A percentile compares a stretch with the other conserved stretches of the same genome.
Evolutionary conservation across 1,284 basidiomycete species (phyloP).

Genomic region (Trichosporon sp.): DNA sequence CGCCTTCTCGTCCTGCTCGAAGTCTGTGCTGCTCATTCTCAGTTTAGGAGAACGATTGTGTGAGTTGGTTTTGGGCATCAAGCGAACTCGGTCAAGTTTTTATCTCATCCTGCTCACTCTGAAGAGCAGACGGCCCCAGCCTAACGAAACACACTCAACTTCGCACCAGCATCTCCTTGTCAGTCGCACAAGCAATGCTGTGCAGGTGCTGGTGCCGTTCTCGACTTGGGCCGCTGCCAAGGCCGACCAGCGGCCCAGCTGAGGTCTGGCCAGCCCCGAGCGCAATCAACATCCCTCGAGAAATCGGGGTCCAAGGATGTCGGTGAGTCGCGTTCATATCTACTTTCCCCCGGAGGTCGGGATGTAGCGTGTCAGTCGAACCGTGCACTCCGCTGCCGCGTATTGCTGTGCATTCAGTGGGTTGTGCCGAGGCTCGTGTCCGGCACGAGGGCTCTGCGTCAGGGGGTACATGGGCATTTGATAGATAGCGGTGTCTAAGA

Average conservation of each 20-base stretch:
- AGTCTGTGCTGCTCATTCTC: neutral
- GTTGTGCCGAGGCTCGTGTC: neutral
- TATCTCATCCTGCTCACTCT: neutral
- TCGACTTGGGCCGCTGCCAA: neutral
- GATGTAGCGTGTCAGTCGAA: neutral
- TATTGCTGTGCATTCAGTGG: neutral
- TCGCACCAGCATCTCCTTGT: neutral
- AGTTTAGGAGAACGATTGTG: no score
- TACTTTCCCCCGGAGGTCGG: neutral
- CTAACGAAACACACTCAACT: neutral
- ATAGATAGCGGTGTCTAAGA: neutral
- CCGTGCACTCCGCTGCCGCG: neutral
- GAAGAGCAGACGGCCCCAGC: no score
- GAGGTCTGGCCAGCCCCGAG: neutral
- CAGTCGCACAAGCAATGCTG: neutral
- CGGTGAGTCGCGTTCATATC: neutral
- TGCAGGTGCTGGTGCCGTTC: neutral
- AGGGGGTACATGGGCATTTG: neutral
- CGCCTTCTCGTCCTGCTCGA: slow-evolving; percentile 4
- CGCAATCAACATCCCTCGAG: neutral
- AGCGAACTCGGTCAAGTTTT: neutral
- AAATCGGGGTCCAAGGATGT: no score
- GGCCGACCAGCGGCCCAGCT: neutral
- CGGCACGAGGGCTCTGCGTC: neutral
- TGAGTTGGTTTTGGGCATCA: neutral